phyloP scores from a whole-genome alignment of 2,329 filamentous ascomycete species.

The Fusarium domesticum region DNA sequence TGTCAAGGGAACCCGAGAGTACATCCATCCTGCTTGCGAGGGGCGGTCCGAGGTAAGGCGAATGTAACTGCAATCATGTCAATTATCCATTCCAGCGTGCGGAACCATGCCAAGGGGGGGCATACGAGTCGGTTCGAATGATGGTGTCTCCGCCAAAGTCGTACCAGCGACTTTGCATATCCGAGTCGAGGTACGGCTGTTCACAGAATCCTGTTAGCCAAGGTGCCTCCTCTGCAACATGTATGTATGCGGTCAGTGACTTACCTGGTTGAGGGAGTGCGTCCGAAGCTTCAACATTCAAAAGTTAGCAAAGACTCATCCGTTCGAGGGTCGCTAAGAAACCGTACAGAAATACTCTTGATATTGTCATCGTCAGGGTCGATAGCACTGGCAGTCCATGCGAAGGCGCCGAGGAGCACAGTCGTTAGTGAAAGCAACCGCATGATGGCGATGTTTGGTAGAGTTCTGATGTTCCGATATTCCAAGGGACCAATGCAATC shows the following conservation, averaged over 20 bases:
- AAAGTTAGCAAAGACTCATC: constrained; percentile 18
- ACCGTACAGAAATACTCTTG: constrained; percentile 51
- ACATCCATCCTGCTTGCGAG: constrained; percentile 90
- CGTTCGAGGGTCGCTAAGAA: not conserved
- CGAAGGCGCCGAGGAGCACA: constrained; percentile 48
- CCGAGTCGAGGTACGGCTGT: constrained; percentile 94
- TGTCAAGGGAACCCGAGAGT: constrained; percentile 88
- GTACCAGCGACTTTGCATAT: constrained; percentile 98
- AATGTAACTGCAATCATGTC: constrained; percentile 65
- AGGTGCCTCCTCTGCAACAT: constrained; percentile 10
- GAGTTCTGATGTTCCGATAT: constrained; percentile 10
- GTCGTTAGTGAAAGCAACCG: constrained; percentile 47
- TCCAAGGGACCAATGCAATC: constrained; percentile 18
- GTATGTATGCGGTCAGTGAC: constrained; percentile 37
- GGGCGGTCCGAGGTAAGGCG: constrained; percentile 87
- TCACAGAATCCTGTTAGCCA: constrained; percentile 24
- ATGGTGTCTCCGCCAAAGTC: constrained; percentile 97
- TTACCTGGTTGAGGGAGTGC: constrained; percentile 76
- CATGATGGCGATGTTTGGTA: constrained; percentile 37
- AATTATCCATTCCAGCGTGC: constrained; percentile 17
- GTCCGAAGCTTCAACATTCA: constrained; percentile 66
- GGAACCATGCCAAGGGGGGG: constrained; percentile 17
- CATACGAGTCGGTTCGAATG: constrained; percentile 67
- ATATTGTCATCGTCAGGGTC: constrained; percentile 47
- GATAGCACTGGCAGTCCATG: constrained; percentile 49